A percentile compares a stretch with the other conserved stretches of the same genome.
phyloP scores from a whole-genome alignment of 73 alveolate genomes.

The Stentor roeselii region DNA sequence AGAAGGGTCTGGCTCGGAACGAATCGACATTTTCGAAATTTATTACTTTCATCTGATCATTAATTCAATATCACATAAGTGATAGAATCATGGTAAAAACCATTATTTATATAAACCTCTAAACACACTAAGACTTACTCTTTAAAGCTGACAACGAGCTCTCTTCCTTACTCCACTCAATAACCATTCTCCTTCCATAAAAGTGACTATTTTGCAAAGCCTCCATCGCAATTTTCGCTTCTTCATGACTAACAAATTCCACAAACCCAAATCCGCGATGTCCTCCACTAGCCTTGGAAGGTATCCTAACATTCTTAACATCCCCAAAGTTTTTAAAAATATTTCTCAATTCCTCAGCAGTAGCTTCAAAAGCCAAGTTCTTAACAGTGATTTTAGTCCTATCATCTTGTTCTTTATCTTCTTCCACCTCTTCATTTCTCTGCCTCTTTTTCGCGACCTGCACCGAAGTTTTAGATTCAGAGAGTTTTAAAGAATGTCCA shows the following conservation, averaged over 20 bases:
- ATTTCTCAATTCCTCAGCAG: constrained; percentile 76
- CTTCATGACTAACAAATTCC: constrained; percentile 90
- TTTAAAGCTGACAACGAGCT: constrained; percentile 55
- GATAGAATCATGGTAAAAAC: too few species aligned
- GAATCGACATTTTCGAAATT: too few species aligned
- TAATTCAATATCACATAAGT: too few species aligned
- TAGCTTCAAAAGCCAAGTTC: constrained; percentile 95
- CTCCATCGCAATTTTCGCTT: constrained; percentile 90
- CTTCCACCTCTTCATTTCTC: constrained; percentile 59
- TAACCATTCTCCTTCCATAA: constrained; percentile 92
- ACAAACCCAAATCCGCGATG: constrained; percentile 95
- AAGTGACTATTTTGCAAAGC: constrained; percentile 89
- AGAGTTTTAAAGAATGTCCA: constrained; percentile 86
- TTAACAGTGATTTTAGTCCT: constrained; percentile 69
- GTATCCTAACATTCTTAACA: constrained; percentile 88
- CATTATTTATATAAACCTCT: too few species aligned
- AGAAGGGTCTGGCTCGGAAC: too few species aligned
- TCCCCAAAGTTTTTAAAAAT: constrained; percentile 90
- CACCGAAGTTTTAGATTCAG: constrained; percentile 56
- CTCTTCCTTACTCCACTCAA: constrained; percentile 92
- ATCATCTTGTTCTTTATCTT: constrained; percentile 63
- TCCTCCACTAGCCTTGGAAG: constrained; percentile 80
- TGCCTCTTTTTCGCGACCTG: constrained; percentile 44
- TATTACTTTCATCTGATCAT: too few species aligned
- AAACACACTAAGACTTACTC: constrained; percentile 25